Evolutionary conservation across 345 rosid species (phyloP).

Genomic region (Lumnitzera littorea): DNA sequence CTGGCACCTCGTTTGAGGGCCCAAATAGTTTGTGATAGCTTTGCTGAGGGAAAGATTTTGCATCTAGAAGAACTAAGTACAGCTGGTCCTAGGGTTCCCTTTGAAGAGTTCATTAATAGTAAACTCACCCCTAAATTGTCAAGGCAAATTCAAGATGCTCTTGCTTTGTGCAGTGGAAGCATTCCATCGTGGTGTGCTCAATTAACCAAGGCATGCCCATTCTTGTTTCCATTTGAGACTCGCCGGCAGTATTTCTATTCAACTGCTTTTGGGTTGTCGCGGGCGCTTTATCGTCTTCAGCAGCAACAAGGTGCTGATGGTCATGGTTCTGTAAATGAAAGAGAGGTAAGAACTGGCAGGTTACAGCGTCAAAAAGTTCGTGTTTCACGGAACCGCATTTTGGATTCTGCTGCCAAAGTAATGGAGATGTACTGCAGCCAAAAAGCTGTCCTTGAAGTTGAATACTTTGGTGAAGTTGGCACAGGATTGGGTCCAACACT

Average conservation of each 20-base stretch:
- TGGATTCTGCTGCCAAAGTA: slow-evolving; percentile 98
- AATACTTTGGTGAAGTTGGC: slow-evolving; percentile 99
- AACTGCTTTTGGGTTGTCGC: slow-evolving; percentile 97
- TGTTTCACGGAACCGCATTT: slow-evolving; percentile 87
- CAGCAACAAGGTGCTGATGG: slow-evolving; percentile 99
- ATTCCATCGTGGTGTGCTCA: slow-evolving; percentile 98
- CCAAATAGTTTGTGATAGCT: slow-evolving; percentile 49
- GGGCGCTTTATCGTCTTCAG: slow-evolving; percentile 94
- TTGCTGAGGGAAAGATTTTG: slow-evolving; percentile 58
- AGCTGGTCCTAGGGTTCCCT: slow-evolving; percentile 48
- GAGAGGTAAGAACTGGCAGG: slow-evolving; percentile 94
- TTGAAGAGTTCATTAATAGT: slow-evolving; percentile 73
- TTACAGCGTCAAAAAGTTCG: slow-evolving; percentile 99
- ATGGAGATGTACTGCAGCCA: slow-evolving; percentile 99
- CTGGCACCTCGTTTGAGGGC: slow-evolving; percentile 80
- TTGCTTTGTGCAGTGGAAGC: slow-evolving; percentile 97
- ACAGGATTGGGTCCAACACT: slow-evolving; percentile 98
- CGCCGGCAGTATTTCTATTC: slow-evolving; percentile 95
- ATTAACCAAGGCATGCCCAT: slow-evolving; percentile 94
- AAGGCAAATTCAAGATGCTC: slow-evolving; percentile 97
- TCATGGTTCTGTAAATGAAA: slow-evolving; percentile 67
- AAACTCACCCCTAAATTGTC: slow-evolving; percentile 99
- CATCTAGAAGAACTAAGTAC: slow-evolving; percentile 48
- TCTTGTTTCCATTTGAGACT: slow-evolving; percentile 95
- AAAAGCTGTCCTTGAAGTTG: slow-evolving; percentile 97